Conservation (phyloP, 805 yeast species). For the Teunomyces funiuensis region DNA sequence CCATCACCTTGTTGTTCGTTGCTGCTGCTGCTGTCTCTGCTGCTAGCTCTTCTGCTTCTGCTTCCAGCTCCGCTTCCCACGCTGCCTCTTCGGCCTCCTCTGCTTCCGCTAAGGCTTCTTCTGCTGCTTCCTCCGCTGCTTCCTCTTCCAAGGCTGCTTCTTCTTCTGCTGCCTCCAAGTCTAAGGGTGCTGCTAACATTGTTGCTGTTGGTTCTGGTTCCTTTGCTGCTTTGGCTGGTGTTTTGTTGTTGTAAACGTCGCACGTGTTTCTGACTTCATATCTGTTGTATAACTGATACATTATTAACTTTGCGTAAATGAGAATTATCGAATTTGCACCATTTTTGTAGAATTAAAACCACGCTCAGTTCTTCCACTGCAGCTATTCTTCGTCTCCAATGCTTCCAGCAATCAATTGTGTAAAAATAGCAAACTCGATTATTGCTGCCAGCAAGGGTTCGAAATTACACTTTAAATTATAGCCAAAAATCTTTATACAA, state of each 20-base stretch:
- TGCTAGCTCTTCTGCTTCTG: slow-evolving; percentile 10
- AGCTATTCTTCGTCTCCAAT: too few relatives aligned
- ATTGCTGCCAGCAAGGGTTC: too few relatives aligned
- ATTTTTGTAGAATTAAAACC: too few relatives aligned
- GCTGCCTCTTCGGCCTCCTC: slow-evolving; percentile 7
- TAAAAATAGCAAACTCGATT: too few relatives aligned
- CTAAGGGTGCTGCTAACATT: slow-evolving; percentile 12
- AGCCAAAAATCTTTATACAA: too few relatives aligned
- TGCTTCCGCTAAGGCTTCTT: slow-evolving; percentile 11
- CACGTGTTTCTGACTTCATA: neutral
- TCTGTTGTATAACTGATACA: neutral
- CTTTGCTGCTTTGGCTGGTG: slow-evolving; percentile 26
- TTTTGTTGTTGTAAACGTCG: slow-evolving; percentile 21
- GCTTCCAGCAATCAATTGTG: too few relatives aligned
- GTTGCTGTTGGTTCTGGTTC: slow-evolving; percentile 19
- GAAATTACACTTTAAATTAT: too few relatives aligned
- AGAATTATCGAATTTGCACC: neutral
- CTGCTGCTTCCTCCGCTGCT: slow-evolving; percentile 12
- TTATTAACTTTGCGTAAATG: neutral
- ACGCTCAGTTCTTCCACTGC: too few relatives aligned
- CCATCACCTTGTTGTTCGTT: slow-evolving; percentile 7
- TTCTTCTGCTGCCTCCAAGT: slow-evolving; percentile 16
- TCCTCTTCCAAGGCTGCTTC: slow-evolving; percentile 15
- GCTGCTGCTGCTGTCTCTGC: slow-evolving; percentile 13
- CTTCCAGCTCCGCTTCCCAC: slow-evolving; percentile 9